Percentiles rank a stretch among this genome's conserved stretches.
These are phyloP conservation scores for Solanum microdontum DNA, from an alignment of 257 asterid species.

Conservation along the genomic window DNA sequence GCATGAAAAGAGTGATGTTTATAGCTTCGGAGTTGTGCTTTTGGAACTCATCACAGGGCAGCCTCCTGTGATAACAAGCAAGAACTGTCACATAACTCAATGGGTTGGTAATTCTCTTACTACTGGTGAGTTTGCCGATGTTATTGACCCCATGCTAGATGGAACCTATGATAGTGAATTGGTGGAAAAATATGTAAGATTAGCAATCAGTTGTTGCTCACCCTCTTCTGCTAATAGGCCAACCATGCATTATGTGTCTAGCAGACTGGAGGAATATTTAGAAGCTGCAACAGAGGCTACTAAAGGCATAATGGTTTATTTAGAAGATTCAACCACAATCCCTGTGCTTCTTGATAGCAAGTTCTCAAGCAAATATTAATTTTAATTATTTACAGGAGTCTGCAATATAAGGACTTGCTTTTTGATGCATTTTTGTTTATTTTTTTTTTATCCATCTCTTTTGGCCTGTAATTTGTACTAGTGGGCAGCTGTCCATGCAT, in stretches of 20 bases:
- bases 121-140: constrained; percentile 11
- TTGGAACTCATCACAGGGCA: constrained; percentile 21
- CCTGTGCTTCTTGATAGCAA: background rate
- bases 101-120: constrained; percentile 11
- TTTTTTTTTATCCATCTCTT: background rate
- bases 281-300: background rate
- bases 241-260: constrained; percentile 24
- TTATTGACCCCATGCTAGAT: constrained; percentile 20
- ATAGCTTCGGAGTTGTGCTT: constrained; percentile 31
- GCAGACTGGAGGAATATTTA: constrained; percentile 19
- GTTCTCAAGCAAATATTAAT: background rate
- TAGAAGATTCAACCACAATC: background rate
- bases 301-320: background rate
- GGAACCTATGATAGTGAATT: constrained; percentile 6
- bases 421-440: background rate
- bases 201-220: constrained; percentile 27
- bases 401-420: background rate
- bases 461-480: background rate
- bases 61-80: background rate
- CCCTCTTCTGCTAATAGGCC: constrained; percentile 10
- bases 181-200: constrained; percentile 27
- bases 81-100: constrained; percentile 7
- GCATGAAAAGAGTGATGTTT: constrained; percentile 29
- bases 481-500: background rate
- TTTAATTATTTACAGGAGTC: background rate